Evolutionary conservation across 208 protist species (phyloP), one percentile per base, ranked within the genome.

Genomic region (Acanthamoeba quina): DNA sequence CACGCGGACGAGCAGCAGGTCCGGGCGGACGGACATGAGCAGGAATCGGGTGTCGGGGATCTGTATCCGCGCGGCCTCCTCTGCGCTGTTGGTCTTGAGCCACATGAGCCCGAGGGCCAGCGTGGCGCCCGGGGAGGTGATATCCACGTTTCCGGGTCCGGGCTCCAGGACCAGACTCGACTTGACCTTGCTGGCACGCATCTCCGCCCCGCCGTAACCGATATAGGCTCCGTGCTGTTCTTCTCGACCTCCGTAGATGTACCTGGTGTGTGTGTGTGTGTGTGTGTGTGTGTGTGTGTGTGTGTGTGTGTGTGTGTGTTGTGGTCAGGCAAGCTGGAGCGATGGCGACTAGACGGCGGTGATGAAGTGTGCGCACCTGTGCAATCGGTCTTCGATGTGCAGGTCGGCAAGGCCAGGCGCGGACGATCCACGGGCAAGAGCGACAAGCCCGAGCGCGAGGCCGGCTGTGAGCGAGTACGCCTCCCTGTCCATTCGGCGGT

Each of bases 61-160:
- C 21, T 64, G 60, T 0, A 98, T 68, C 89, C 95, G 70, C 1
- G 76, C 88, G n/a, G 97, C 96, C 26, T 98, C 94, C 7, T 85
- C 85, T 5, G 47, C 29, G 94, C 97, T 97, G 88, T 97, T 95
- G 3, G 95, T 97, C 94, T 96, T 96, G 6, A 98, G 62, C 90
- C 96, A 98, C 72, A 97, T 97, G 13, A 98, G 93, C 5, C 92
- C 72, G 41, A 80, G 62, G n/a, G 97, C 96, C 5, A 98, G 66
- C 7, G 94, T 98, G 3, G 98, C 97, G 56, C 97, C 97, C 13
- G 97, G 95, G 19, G 95, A 95, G 29, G 96, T 97, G 5, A 98
- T 90, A 88, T 98, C 95, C 9, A 97, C 93, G 94, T 98, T 98
- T 17, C 97, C 91, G 85, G 74, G 80, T 37, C 54, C 68, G 7